Conservation (phyloP, 257 asterid species). For the Nicotiana obtusifolia region DNA sequence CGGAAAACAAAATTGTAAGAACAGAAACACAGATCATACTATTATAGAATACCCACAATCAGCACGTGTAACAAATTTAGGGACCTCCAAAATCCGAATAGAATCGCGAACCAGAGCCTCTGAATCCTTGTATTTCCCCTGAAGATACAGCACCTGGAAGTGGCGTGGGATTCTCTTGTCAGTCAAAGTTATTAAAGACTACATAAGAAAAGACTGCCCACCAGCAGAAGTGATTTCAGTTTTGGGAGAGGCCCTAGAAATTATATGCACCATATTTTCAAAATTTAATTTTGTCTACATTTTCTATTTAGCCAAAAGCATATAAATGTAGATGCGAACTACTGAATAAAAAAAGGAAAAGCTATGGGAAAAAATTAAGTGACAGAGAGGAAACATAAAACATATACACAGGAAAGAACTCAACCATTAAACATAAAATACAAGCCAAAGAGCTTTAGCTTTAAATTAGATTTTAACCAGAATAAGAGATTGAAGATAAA, state of each 20-base stretch:
- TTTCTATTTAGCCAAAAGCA: not conserved
- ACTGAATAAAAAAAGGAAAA: not conserved
- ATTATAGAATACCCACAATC: slow-evolving; percentile 16
- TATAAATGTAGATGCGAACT: not conserved
- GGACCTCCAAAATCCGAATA: slow-evolving; percentile 74
- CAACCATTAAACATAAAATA: not conserved
- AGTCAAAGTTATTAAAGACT: not conserved
- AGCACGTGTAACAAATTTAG: slow-evolving; percentile 12
- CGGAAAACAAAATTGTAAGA: slow-evolving; percentile 19
- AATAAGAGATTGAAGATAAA: not conserved
- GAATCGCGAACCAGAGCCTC: slow-evolving; percentile 67
- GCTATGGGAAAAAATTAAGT: not conserved
- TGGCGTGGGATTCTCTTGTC: slow-evolving; percentile 8
- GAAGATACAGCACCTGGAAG: slow-evolving; percentile 64
- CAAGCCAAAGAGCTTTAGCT: not conserved
- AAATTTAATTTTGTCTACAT: not conserved
- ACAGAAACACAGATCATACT: slow-evolving; percentile 1
- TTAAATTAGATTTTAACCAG: not conserved
- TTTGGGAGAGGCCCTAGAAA: not conserved
- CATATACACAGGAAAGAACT: not conserved
- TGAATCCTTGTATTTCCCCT: slow-evolving; percentile 68
- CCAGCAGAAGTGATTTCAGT: not conserved
- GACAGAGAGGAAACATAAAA: not conserved
- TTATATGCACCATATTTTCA: not conserved
- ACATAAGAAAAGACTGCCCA: not conserved